A percentile compares a stretch with the other conserved stretches of the same genome.
Evolutionary conservation across 176 grass and related monocot species (phyloP).

Genomic region (Juncus inflexus): DNA sequence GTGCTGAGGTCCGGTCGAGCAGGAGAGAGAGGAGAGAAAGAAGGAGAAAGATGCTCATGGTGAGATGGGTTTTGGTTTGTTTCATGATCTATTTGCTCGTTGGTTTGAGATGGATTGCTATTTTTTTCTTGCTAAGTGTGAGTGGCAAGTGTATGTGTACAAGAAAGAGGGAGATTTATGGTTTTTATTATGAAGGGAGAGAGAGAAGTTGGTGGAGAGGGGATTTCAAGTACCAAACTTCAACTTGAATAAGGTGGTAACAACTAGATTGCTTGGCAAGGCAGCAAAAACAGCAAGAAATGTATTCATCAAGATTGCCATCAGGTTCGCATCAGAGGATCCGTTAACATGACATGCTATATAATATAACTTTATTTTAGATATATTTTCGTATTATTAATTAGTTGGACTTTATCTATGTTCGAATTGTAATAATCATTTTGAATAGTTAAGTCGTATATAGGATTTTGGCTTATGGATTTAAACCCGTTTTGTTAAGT

Average conservation of each 20-base stretch:
- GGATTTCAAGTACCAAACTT: conserved; percentile 40
- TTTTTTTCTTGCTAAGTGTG: conserved; percentile 3
- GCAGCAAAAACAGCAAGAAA: conserved; percentile 32
- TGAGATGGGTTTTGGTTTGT: conserved; percentile 21
- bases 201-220: conserved; percentile 35
- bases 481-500: no score
- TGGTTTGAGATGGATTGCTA: neutral
- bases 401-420: no score
- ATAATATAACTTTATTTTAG: neutral
- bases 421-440: neutral
- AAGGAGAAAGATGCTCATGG: neutral
- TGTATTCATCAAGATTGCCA: conserved; percentile 16
- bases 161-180: neutral
- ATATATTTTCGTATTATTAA: no score
- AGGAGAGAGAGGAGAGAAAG: conserved; percentile 27
- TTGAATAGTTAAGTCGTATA: no score
- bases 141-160: conserved; percentile 2
- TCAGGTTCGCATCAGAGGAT: no score
- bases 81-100: neutral
- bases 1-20: conserved; percentile 16
- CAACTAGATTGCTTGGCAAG: conserved; percentile 42
- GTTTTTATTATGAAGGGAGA: conserved; percentile 30
- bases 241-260: conserved; percentile 35
- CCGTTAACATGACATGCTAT: no score
- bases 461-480: no score